Evolutionary conservation across 2,329 filamentous ascomycete species (phyloP).

Genomic region (Colletotrichum sp.): DNA sequence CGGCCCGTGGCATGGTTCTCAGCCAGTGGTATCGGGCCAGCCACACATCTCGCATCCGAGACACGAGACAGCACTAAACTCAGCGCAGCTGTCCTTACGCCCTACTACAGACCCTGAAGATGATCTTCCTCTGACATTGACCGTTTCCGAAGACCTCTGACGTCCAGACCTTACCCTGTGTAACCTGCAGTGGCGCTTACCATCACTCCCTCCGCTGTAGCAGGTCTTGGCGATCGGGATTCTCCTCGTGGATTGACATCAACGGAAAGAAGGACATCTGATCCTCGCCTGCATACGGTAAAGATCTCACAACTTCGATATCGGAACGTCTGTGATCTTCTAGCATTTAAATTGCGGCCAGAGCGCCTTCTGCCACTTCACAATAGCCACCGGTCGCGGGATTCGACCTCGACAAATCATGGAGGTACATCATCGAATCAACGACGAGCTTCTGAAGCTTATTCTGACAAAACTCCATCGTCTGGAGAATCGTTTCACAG

Average conservation of each 20-base stretch:
- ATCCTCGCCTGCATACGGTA: not conserved
- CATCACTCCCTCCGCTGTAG: not conserved
- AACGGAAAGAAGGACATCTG: not conserved
- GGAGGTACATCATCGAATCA: not conserved
- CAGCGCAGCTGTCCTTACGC: not conserved
- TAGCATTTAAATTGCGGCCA: not conserved
- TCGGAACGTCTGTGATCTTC: not conserved
- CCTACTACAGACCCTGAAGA: not conserved
- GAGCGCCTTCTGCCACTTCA: not conserved
- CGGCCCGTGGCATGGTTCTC: not conserved
- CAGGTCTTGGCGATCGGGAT: not conserved
- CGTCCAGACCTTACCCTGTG: not conserved
- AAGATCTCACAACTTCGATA: not conserved
- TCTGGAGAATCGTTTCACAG: not conserved
- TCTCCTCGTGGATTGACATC: not conserved
- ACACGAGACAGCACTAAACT: not conserved
- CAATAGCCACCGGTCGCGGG: not conserved
- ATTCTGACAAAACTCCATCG: constrained; percentile 9
- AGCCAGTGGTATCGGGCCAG: not conserved
- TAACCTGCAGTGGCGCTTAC: not conserved
- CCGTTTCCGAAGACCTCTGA: not conserved
- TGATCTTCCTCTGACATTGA: not conserved
- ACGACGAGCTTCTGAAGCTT: constrained; percentile 9
- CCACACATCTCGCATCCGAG: not conserved
- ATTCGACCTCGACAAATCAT: not conserved